Evolutionary conservation across 2,329 filamentous ascomycete genomes (phyloP).

Genomic region (Colletotrichum simmondsii): DNA sequence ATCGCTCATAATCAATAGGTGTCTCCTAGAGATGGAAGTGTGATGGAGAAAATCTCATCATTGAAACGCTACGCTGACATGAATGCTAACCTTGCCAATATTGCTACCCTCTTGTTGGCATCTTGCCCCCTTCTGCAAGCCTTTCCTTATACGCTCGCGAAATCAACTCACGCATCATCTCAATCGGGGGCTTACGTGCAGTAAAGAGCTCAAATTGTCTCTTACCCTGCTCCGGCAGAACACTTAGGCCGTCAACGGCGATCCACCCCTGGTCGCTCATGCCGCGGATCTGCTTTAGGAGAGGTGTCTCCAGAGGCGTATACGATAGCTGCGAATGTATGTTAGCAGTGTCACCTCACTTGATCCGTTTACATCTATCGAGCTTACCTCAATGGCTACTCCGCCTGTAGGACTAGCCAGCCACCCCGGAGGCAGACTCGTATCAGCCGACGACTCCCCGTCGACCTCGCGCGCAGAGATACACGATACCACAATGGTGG

Average conservation of each 20-base stretch:
- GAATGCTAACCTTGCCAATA: background rate
- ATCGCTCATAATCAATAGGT: background rate
- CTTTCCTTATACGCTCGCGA: conserved; percentile 53
- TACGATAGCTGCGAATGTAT: conserved; percentile 44
- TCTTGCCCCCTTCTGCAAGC: conserved; percentile 37
- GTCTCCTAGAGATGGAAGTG: background rate
- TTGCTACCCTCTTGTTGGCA: background rate
- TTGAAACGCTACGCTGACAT: background rate
- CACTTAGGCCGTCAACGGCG: conserved; percentile 78
- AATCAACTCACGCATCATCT: conserved; percentile 76
- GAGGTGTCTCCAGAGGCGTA: conserved; percentile 76
- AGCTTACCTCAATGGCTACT: conserved; percentile 79
- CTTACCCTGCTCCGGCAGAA: conserved; percentile 82
- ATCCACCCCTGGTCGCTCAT: conserved; percentile 75
- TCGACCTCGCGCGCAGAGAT: conserved; percentile 77
- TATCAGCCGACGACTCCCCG: conserved; percentile 72
- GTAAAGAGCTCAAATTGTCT: conserved; percentile 87
- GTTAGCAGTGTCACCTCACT: background rate
- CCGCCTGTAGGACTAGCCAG: conserved; percentile 78
- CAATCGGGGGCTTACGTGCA: conserved; percentile 74
- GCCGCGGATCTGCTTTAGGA: conserved; percentile 73
- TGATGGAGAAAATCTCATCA: background rate
- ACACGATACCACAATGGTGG: conserved; percentile 80
- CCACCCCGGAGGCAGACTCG: conserved; percentile 77
- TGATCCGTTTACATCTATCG: background rate